Base-by-base conservation (phyloP, 306 rosid species). In the Mucuna pruriens region DNA sequence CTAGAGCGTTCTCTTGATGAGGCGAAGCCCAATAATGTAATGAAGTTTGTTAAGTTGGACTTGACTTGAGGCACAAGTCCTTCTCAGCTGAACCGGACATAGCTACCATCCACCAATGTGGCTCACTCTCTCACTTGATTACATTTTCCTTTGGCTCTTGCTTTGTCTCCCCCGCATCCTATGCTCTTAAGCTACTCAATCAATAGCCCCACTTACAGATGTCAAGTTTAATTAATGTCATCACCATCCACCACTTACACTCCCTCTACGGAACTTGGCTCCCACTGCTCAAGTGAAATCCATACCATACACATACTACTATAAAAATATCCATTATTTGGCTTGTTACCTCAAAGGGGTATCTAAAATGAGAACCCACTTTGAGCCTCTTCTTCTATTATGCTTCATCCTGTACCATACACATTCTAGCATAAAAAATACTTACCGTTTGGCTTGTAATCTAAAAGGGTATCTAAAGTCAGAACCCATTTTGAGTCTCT, bases 101-200 rank as follows among this genome's bases (percentile, higher is more conserved):
- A 11, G 6, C 22, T 29, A 31, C 4, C 44, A 63, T 61, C 67
- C 44, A 31, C 2, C 13, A 29, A 1, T 29, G 22, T 61, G 42
- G 40, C 68, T 63, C 11, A 64, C 71, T n/a, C 48, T n/a, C 7
- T 36, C 3, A 36, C 46, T 64, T 64, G 71, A 64, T 33, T n/a
- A 4, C 15, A 34, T 64, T 64, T 64, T 62, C 42, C 44, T 16
- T 16, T 16, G 44, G 12, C 38, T 4, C 66, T 61, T 6, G 40
- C 48, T 17, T 64, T 64, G 71, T 64, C 71, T 16, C 70, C 70
- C 23, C 44, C 44, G 5, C 46, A n/a, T 64, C 71, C 71, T 64
- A 64, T 64, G 71, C 70, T 33, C 70, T 7, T 63, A 63, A 64
- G 46, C 48, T 64, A 65, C 48, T 65, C 71, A 17, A 65, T 36